Base-by-base conservation (phyloP, 192 early-diverging fungal genomes). In the Linnemannia hyalina region DNA sequence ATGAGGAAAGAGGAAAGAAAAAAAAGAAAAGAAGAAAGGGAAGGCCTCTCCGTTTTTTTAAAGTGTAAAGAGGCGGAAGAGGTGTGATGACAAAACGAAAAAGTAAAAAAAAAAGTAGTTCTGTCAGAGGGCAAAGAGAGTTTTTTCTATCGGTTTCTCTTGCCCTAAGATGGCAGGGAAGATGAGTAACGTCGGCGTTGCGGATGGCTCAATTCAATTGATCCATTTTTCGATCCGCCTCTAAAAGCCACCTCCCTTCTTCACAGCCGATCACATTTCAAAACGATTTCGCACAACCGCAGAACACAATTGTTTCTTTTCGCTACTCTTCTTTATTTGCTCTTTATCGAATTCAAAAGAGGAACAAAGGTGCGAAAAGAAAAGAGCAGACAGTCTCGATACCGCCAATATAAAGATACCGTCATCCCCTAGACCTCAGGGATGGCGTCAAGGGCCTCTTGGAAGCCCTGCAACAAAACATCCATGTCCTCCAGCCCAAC, bases 401-500 rank as follows among this genome's bases (percentile, higher is more conserved):
- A 52, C 18, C 18, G 49, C 49, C 6, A 13, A 0, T 13, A 46
- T 13, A 5, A 46, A 46, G 11, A 0, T 60, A 0, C 55, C 29
- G n/a, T 8, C n/a, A 15, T 40, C 44, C 20, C 52, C 52, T 23
- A 55, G 22, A 26, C 22, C 6, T 26, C 77, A 49, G 57, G 71
- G 41, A 92, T 89, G 32, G 90, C 82, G 90, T 95, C 91, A 73
- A 99, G 85, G 18, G 97, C 96, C 4, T 88, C 82, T 76, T 91
- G 85, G 89, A 99, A 97, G 83, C 92, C 91, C 5, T 78, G 70
- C n/a, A 97, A 68, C 82, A 99, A 84, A 52, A 87, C 90, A 11
- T 95, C 93, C 16, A 68, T 49, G 52, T 94, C 91, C 90, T 99
- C 98, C 32, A 97, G 87, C 6, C 98, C 98, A 41, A 99, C 95